These are phyloP conservation scores for Cladosporium sp. DNA, from an alignment of 2,329 filamentous ascomycete genomes.

Conservation along the genomic window DNA sequence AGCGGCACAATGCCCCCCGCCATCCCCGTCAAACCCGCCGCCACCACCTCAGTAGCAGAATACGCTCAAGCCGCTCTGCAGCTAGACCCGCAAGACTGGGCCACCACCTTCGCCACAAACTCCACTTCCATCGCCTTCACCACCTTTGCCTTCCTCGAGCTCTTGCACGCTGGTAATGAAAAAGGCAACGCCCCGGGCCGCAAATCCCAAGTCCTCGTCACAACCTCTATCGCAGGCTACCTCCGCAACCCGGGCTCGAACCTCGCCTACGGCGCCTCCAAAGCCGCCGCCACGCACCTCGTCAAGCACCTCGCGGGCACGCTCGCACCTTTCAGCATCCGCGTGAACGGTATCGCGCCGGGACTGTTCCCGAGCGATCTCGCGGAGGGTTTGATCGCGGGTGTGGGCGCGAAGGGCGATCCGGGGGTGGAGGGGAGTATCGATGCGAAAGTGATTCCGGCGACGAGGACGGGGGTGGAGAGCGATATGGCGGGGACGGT, in stretches of 20 bases:
- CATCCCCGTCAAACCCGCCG: constrained; percentile 16
- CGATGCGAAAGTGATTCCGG: constrained; percentile 54
- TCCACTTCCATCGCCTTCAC: constrained; percentile 42
- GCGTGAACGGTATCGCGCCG: constrained; percentile 55
- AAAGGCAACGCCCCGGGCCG: constrained; percentile 32
- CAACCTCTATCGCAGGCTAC: constrained; percentile 50
- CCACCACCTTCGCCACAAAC: constrained; percentile 36
- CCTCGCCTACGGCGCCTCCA: constrained; percentile 48
- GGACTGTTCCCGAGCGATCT: constrained; percentile 66
- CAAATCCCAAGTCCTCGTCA: constrained; percentile 50
- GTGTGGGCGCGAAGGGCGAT: constrained; percentile 28
- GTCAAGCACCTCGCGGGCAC: constrained; percentile 52
- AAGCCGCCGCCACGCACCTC: constrained; percentile 52
- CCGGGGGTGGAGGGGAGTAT: constrained; percentile 46
- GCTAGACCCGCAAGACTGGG: constrained; percentile 28
- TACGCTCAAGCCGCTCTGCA: constrained; percentile 29
- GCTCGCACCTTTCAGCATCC: constrained; percentile 46
- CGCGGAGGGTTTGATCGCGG: constrained; percentile 52
- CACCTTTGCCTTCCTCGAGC: constrained; percentile 44
- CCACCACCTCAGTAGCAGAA: constrained; percentile 25
- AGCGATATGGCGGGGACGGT: constrained; percentile 66
- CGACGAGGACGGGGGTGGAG: constrained; percentile 59
- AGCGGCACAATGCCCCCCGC: constrained; percentile 34
- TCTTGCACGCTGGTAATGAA: constrained; percentile 46
- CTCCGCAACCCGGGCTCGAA: constrained; percentile 42